Evolutionary conservation across 2,329 filamentous ascomycete species (phyloP).

Genomic region (Pyrenophora teres): DNA sequence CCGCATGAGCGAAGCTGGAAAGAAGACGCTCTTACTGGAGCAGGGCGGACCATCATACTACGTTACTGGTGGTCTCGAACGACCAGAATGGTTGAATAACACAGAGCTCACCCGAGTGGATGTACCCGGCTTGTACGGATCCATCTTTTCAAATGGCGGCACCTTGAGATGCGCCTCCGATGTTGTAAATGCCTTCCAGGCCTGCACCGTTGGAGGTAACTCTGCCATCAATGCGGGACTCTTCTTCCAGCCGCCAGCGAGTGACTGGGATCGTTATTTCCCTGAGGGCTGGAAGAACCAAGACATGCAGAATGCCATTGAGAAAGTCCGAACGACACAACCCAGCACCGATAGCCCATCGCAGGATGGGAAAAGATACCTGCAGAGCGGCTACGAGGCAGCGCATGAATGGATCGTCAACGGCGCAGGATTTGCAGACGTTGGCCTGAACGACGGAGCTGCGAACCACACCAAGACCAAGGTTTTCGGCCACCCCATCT

Average conservation of each 20-base stretch:
- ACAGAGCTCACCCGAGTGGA: constrained; percentile 58
- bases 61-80: constrained; percentile 54
- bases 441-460: constrained; percentile 54
- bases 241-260: constrained; percentile 59
- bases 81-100: constrained; percentile 55
- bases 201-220: constrained; percentile 58
- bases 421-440: constrained; percentile 54
- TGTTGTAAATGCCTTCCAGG: constrained; percentile 52
- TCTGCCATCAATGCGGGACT: constrained; percentile 61
- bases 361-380: constrained; percentile 52
- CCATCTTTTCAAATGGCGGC: constrained; percentile 53
- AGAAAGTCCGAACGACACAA: constrained; percentile 52
- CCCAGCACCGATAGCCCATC: constrained; percentile 54
- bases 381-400: constrained; percentile 55
- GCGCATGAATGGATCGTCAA: constrained; percentile 58
- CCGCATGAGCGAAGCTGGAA: constrained; percentile 57
- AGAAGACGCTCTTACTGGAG: constrained; percentile 59
- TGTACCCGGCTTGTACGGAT: constrained; percentile 58
- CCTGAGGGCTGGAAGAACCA: constrained; percentile 57
- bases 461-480: constrained; percentile 50
- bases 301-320: constrained; percentile 55
- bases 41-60: constrained; percentile 58
- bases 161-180: constrained; percentile 49
- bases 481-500: constrained; percentile 57
- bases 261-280: constrained; percentile 58